phyloP scores from a whole-genome alignment of 2,329 filamentous ascomycete genomes.

The Ceratocystis alfenasii region DNA sequence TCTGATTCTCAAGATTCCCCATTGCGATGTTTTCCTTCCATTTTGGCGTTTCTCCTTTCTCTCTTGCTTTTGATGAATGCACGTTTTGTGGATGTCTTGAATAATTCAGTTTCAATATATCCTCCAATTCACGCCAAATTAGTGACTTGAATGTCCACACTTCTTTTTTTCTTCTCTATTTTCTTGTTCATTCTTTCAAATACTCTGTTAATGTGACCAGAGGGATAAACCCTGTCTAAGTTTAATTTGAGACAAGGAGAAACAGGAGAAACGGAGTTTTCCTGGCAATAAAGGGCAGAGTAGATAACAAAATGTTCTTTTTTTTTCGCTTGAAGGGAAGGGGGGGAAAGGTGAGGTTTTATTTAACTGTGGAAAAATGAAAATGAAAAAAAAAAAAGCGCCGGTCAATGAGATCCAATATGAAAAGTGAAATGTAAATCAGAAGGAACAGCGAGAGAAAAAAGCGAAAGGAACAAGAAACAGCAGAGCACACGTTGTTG shows the following conservation, averaged over 20 bases:
- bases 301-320: no score
- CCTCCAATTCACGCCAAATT: background rate
- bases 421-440: background rate
- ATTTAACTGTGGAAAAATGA: no score
- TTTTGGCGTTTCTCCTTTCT: background rate
- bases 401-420: background rate
- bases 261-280: no score
- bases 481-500: background rate
- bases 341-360: no score
- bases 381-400: background rate
- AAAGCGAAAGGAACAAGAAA: background rate
- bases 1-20: constrained; percentile 6
- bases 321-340: no score
- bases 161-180: background rate
- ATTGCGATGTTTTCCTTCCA: constrained; percentile 7
- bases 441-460: background rate
- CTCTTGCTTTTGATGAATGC: background rate
- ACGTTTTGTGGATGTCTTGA: constrained; percentile 1
- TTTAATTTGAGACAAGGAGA: no score
- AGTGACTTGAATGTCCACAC: no score
- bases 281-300: no score
- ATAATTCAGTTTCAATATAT: constrained; percentile 2
- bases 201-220: no score
- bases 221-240: no score
- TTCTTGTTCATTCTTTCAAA: background rate